phyloP scores from a whole-genome alignment of 2,329 filamentous ascomycete species.

The Aureobasidium uvarum region DNA sequence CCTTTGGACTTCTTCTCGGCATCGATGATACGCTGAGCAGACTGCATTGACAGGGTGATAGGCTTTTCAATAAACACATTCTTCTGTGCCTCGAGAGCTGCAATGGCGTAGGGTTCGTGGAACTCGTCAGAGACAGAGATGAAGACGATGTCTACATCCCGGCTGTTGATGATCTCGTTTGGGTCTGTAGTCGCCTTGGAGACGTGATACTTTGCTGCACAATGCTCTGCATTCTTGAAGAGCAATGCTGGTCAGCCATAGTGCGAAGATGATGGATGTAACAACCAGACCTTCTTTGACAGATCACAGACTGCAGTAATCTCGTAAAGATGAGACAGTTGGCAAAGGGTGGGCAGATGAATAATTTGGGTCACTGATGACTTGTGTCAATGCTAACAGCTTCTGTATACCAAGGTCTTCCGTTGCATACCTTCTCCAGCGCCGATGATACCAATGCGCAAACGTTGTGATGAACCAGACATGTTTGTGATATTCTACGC shows the following conservation, averaged over 20 bases:
- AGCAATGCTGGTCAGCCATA: conserved; percentile 8
- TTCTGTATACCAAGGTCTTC: neutral
- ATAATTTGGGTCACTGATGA: conserved; percentile 49
- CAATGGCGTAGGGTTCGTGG: conserved; percentile 54
- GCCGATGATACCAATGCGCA: conserved; percentile 48
- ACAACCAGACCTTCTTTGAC: conserved; percentile 41
- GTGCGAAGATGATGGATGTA: no score
- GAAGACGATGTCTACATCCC: conserved; percentile 55
- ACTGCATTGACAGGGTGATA: conserved; percentile 50
- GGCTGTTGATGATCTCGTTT: conserved; percentile 45
- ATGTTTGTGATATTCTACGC: neutral
- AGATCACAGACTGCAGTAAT: conserved; percentile 53
- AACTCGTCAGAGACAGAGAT: conserved; percentile 55
- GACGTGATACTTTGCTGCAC: conserved; percentile 40
- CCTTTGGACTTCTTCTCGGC: conserved; percentile 49
- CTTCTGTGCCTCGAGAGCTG: conserved; percentile 56
- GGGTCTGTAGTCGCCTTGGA: conserved; percentile 41
- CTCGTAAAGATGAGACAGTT: conserved; percentile 47
- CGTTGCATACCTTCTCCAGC: conserved; percentile 43
- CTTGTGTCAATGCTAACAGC: neutral
- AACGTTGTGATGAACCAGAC: conserved; percentile 13
- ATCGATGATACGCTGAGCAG: conserved; percentile 49
- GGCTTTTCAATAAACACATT: conserved; percentile 62
- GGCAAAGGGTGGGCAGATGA: conserved; percentile 53
- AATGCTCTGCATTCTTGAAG: conserved; percentile 38